phyloP scores from a whole-genome alignment of 2,329 filamentous ascomycete genomes.

The Alternaria arbusti region DNA sequence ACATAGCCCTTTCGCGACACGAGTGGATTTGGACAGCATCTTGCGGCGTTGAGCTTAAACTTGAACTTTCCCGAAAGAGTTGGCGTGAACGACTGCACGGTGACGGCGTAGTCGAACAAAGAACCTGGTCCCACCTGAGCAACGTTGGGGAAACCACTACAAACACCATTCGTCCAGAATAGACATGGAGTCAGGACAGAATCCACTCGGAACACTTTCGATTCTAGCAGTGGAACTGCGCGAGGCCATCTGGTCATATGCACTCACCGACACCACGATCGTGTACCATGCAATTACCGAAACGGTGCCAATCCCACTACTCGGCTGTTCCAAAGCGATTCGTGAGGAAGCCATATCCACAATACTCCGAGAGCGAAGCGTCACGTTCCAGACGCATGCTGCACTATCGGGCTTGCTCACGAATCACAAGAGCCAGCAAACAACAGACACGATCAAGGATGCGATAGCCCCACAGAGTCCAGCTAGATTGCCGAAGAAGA shows the following conservation, averaged over 20 bases:
- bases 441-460: neutral
- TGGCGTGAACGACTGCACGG: neutral
- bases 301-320: neutral
- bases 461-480: neutral
- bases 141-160: neutral
- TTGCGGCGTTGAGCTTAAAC: neutral
- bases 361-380: neutral
- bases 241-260: neutral
- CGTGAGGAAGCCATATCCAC: neutral
- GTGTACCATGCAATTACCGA: neutral
- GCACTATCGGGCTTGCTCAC: neutral
- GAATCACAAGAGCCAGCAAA: neutral
- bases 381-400: neutral
- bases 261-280: neutral
- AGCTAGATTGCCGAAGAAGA: neutral
- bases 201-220: neutral
- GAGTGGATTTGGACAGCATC: neutral
- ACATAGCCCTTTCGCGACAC: neutral
- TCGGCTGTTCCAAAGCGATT: slow-evolving; percentile 1
- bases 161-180: neutral
- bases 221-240: neutral
- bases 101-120: neutral
- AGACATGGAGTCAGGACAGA: neutral
- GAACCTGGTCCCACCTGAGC: neutral
- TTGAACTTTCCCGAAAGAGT: neutral